Percentiles rank a stretch among this genome's conserved stretches.
These are phyloP conservation scores for Saprolegnia diclina DNA, from an alignment of 352 stramenopile species.

Conservation along the genomic window DNA sequence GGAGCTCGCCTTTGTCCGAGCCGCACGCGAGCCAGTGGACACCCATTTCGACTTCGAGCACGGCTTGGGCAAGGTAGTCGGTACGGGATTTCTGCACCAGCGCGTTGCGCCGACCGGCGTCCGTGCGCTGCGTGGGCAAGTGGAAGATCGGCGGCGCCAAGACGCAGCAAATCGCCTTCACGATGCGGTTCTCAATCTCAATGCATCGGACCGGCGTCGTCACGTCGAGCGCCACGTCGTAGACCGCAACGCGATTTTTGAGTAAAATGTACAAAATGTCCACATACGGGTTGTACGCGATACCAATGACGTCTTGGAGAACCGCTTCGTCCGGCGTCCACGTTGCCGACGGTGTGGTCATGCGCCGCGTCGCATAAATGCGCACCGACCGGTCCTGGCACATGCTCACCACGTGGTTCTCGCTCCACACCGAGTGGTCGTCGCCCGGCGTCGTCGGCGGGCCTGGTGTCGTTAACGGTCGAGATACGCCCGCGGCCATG, in stretches of 20 bases:
- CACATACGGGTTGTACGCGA: conserved; percentile 47
- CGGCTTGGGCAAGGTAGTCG: conserved; percentile 4
- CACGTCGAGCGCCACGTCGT: conserved; percentile 17
- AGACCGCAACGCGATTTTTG: conserved; percentile 43
- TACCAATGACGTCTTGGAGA: conserved; percentile 47
- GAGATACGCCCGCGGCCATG: conserved; percentile 22
- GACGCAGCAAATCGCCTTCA: conserved; percentile 8
- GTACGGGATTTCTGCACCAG: neutral
- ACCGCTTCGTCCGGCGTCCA: conserved; percentile 64
- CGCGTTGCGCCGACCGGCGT: conserved; percentile 32
- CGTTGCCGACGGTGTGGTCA: conserved; percentile 52
- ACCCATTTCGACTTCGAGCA: neutral
- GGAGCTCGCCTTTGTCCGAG: conserved; percentile 51
- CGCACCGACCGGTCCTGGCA: conserved; percentile 65
- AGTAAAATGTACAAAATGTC: conserved; percentile 54
- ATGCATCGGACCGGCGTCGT: neutral
- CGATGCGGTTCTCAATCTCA: conserved; percentile 18
- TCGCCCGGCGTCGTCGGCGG: neutral
- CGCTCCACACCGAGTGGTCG: conserved; percentile 11
- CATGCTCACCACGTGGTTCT: conserved; percentile 46
- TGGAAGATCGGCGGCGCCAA: conserved; percentile 13
- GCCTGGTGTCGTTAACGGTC: neutral
- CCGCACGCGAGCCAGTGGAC: conserved; percentile 63
- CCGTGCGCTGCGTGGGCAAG: conserved; percentile 29
- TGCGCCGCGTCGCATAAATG: conserved; percentile 42